phyloP scores from a whole-genome alignment of 208 protist species.

The Naegleria gruberi region DNA sequence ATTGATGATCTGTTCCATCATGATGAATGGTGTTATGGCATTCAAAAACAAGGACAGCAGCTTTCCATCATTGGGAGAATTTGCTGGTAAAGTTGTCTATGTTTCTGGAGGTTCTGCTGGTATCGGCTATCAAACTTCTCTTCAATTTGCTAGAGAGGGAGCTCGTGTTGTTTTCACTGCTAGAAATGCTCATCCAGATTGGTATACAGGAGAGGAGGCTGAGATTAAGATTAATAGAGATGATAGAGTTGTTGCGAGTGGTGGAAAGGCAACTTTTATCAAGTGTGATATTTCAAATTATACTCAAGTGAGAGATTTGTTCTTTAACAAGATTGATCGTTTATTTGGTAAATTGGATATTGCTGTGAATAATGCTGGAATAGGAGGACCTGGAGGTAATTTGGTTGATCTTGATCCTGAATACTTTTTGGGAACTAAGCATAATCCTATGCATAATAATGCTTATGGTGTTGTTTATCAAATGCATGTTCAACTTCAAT shows the following conservation, averaged over 20 bases:
- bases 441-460: neutral
- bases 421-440: neutral
- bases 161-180: neutral
- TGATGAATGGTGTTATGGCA: too few species aligned
- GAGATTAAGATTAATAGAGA: neutral
- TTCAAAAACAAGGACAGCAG: neutral
- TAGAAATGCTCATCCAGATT: neutral
- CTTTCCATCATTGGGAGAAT: neutral
- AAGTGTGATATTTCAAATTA: neutral
- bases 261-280: neutral
- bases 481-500: neutral
- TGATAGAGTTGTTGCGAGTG: neutral
- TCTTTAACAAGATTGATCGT: neutral
- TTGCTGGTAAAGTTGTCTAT: neutral
- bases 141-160: neutral
- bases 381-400: neutral
- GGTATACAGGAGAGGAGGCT: neutral
- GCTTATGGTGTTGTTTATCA: neutral
- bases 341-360: neutral
- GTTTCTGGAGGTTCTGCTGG: neutral
- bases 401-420: neutral
- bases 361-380: conserved; percentile 6
- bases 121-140: neutral
- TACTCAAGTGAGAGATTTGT: neutral
- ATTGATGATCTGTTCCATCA: too few species aligned